Evolutionary conservation across 1,139 yeast species (phyloP).

Genomic region (Keqinozyma sinolaborantium): DNA sequence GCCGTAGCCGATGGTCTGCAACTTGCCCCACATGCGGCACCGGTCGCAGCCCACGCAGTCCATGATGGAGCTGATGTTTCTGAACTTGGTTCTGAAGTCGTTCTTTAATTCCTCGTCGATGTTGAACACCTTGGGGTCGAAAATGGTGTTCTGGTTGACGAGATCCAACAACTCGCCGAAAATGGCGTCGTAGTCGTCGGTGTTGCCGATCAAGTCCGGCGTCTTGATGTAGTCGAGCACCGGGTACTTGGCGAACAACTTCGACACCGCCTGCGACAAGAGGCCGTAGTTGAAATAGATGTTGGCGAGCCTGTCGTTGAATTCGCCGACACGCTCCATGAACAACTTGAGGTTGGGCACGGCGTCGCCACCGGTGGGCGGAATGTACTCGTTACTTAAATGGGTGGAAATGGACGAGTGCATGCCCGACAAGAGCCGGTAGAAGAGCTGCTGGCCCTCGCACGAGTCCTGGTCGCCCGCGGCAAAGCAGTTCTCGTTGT

Average conservation of each 20-base stretch:
- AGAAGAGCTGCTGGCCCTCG: slow-evolving; percentile 82
- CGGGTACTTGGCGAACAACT: slow-evolving; percentile 34
- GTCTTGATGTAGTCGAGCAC: slow-evolving; percentile 11
- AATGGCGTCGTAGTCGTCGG: slow-evolving; percentile 40
- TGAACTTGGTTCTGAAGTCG: slow-evolving; percentile 81
- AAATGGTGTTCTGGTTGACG: slow-evolving; percentile 33
- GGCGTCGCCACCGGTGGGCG: slow-evolving; percentile 66
- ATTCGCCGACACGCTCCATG: slow-evolving; percentile 85
- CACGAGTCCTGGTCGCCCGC: slow-evolving; percentile 47
- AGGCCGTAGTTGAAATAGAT: slow-evolving; percentile 91
- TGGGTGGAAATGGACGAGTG: slow-evolving; percentile 96
- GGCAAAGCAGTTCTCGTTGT: slow-evolving; percentile 81
- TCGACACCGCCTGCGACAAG: slow-evolving; percentile 76
- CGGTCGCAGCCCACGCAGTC: slow-evolving; percentile 98
- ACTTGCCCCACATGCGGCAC: slow-evolving; percentile 96
- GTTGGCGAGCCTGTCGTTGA: slow-evolving; percentile 85
- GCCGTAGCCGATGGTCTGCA: slow-evolving; percentile 96
- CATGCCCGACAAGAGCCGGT: slow-evolving; percentile 85
- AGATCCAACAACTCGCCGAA: slow-evolving; percentile 8
- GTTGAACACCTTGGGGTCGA: slow-evolving; percentile 42
- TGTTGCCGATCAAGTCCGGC: slow-evolving; percentile 13
- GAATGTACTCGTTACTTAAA: slow-evolving; percentile 78
- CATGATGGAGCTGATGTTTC: slow-evolving; percentile 89
- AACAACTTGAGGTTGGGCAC: slow-evolving; percentile 79
- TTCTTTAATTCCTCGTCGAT: slow-evolving; percentile 60